A percentile compares a stretch with the other conserved stretches of the same genome.
Evolutionary conservation across 1,139 yeast species (phyloP).

Genomic region (Kodamaea sp.): DNA sequence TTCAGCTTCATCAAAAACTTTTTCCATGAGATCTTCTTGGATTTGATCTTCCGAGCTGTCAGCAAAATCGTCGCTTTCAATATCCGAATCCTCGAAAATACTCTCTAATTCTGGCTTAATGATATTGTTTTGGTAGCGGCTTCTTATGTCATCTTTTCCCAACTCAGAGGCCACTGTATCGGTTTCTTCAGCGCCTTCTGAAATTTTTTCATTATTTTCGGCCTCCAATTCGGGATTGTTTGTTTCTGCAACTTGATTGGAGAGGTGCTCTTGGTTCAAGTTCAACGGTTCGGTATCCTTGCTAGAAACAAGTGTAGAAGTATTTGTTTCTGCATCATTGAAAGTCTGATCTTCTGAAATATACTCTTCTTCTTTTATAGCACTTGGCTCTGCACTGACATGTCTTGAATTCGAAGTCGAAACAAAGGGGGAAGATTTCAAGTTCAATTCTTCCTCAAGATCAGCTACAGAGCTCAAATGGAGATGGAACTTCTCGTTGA

Average conservation of each 20-base stretch:
- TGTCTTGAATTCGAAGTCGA: slow-evolving; percentile 1
- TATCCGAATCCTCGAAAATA: slow-evolving; percentile 1
- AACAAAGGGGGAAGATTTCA: slow-evolving; percentile 9
- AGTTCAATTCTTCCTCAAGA: slow-evolving; percentile 23
- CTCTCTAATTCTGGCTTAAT: slow-evolving; percentile 6
- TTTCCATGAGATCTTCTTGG: not conserved
- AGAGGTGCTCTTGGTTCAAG: not conserved
- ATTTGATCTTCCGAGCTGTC: not conserved
- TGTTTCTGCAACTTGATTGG: not conserved
- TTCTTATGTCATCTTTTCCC: not conserved
- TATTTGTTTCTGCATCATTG: not conserved
- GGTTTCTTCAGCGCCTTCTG: not conserved
- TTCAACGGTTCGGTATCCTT: not conserved
- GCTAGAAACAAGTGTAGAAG: not conserved
- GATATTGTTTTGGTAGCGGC: slow-evolving; percentile 1
- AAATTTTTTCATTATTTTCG: not conserved
- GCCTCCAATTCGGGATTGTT: not conserved
- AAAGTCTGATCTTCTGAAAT: not conserved
- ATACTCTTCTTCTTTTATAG: not conserved
- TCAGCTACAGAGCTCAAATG: slow-evolving; percentile 33
- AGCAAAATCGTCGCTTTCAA: not conserved
- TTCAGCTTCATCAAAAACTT: not conserved
- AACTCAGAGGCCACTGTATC: not conserved
- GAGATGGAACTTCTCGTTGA: slow-evolving; percentile 35
- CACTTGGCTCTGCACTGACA: not conserved